phyloP scores from a whole-genome alignment of 106 monocot genomes.

The Acorus calamus region DNA sequence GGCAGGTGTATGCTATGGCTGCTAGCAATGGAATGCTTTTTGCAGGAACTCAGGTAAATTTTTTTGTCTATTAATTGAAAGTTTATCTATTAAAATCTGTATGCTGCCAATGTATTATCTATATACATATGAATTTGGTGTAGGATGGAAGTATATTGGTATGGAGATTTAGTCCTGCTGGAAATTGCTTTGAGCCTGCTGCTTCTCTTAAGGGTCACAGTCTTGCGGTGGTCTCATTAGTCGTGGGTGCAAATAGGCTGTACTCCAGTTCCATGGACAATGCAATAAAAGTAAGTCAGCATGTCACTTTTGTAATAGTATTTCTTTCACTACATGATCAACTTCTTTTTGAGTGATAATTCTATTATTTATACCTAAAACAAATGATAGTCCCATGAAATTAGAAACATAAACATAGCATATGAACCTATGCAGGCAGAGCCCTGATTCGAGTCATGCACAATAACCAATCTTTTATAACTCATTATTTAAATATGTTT shows the following conservation, averaged over 20 bases:
- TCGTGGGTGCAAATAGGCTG: neutral
- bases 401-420: too few relatives aligned
- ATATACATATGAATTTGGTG: neutral
- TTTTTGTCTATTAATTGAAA: neutral
- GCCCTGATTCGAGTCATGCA: too few relatives aligned
- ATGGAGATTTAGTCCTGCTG: neutral
- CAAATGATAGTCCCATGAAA: too few relatives aligned
- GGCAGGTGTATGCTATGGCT: conserved; percentile 6
- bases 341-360: too few relatives aligned
- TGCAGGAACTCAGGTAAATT: conserved; percentile 2
- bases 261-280: conserved; percentile 9
- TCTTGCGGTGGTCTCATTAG: neutral
- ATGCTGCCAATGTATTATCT: neutral
- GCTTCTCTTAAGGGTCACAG: conserved; percentile 4
- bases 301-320: neutral
- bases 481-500: too few relatives aligned
- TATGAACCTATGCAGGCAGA: too few relatives aligned
- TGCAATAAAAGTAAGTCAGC: neutral
- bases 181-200: neutral
- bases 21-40: neutral
- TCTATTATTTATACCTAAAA: too few relatives aligned
- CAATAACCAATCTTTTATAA: too few relatives aligned
- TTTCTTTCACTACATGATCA: neutral
- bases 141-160: conserved; percentile 8
- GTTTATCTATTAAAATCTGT: neutral